Percentiles rank a stretch among this genome's conserved stretches.
phyloP scores from a whole-genome alignment of 768 basidiomycete species.

The Xanthoconium stramineum region DNA sequence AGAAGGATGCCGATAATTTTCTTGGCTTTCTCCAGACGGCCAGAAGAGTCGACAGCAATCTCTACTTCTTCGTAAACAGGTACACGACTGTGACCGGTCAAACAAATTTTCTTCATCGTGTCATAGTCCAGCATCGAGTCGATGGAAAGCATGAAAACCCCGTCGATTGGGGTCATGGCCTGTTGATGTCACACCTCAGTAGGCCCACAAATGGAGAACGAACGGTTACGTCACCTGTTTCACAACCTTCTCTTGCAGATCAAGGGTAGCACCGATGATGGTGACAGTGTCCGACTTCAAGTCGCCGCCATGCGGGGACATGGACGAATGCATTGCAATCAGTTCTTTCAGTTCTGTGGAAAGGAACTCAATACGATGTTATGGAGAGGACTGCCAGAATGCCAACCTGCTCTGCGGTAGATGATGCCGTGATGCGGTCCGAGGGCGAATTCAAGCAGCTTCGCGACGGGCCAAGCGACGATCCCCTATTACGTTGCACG shows the following conservation, averaged over 20 bases:
- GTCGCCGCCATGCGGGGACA: constrained; percentile 77
- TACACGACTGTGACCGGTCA: constrained; percentile 80
- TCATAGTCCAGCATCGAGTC: constrained; percentile 80
- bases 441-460: constrained; percentile 71
- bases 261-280: constrained; percentile 87
- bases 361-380: not conserved
- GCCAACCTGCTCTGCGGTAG: constrained; percentile 66
- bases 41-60: constrained; percentile 39
- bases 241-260: constrained; percentile 84
- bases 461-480: constrained; percentile 83
- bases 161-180: constrained; percentile 79
- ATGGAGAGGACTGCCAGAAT: not conserved
- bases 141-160: constrained; percentile 87
- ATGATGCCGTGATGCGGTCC: constrained; percentile 90
- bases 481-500: constrained; percentile 45
- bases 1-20: constrained; percentile 85
- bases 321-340: constrained; percentile 81
- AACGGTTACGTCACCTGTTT: constrained; percentile 42
- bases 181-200: constrained; percentile 20
- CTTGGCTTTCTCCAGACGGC: constrained; percentile 55
- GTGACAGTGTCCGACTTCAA: constrained; percentile 82
- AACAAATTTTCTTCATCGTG: constrained; percentile 69
- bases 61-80: constrained; percentile 81
- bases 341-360: constrained; percentile 76
- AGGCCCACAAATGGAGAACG: not conserved